A percentile compares a stretch with the other conserved stretches of the same genome.
Evolutionary conservation across 1,284 basidiomycete genomes (phyloP).

Genomic region (Takashimella koratensis): DNA sequence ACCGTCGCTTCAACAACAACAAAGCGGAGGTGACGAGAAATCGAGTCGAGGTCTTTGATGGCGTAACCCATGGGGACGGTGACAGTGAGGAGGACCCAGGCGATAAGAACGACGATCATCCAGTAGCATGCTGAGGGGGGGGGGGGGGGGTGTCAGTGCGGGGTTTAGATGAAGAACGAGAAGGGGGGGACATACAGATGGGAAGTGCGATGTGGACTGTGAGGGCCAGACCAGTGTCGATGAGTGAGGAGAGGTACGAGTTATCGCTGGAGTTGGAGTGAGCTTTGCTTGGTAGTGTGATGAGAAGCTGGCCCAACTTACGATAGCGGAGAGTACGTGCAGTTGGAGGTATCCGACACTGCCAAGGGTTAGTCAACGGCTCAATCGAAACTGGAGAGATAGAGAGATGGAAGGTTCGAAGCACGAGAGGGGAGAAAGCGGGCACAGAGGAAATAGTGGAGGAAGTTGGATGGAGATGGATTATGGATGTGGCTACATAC

Average conservation of each 20-base stretch:
- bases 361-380: too few species aligned
- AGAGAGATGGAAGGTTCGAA: too few species aligned
- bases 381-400: too few species aligned
- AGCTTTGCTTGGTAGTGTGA: not conserved
- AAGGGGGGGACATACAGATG: constrained; percentile 14
- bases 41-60: constrained; percentile 37
- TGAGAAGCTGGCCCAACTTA: too few species aligned
- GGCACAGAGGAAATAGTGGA: too few species aligned
- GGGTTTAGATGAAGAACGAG: not conserved
- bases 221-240: constrained; percentile 38
- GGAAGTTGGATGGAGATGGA: too few species aligned
- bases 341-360: constrained; percentile 38
- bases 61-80: constrained; percentile 24
- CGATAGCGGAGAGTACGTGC: constrained; percentile 45
- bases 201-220: constrained; percentile 41
- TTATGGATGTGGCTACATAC: too few species aligned
- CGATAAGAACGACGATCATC: constrained; percentile 37
- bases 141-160: too few species aligned
- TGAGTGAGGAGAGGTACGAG: constrained; percentile 28
- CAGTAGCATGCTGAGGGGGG: constrained; percentile 36
- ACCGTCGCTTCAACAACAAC: constrained; percentile 39
- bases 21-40: constrained; percentile 39
- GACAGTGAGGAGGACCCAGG: constrained; percentile 37
- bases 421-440: too few species aligned
- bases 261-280: constrained; percentile 26